Evolutionary conservation across 192 early-diverging fungal genomes (phyloP).

Genomic region (Linnemannia hyalina): DNA sequence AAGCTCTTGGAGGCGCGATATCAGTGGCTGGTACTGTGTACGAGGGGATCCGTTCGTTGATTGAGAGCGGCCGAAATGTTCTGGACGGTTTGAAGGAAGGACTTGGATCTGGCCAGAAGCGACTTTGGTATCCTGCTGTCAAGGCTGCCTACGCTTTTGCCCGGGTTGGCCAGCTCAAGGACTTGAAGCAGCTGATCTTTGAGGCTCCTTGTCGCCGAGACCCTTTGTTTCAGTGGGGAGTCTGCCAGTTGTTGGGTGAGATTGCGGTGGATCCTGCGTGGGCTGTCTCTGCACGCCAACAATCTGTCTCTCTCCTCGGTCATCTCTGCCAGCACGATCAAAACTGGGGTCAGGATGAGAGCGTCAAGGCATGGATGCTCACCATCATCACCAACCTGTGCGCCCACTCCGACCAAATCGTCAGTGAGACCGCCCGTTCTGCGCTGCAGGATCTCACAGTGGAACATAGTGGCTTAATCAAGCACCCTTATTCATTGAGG

Average conservation of each 20-base stretch:
- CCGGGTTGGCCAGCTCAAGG: background rate
- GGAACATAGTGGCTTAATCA: too few relatives aligned
- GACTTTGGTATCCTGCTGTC: conserved; percentile 21
- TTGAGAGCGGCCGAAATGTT: conserved; percentile 2
- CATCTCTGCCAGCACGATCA: too few relatives aligned
- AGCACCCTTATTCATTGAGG: too few relatives aligned
- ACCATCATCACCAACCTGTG: too few relatives aligned
- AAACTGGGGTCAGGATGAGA: too few relatives aligned
- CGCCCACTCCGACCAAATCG: too few relatives aligned
- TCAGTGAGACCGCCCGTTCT: too few relatives aligned
- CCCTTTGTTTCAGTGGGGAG: conserved; percentile 11
- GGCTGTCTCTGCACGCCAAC: too few relatives aligned
- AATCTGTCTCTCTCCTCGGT: too few relatives aligned
- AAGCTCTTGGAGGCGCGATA: background rate
- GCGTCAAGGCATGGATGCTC: too few relatives aligned
- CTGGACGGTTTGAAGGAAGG: conserved; percentile 8
- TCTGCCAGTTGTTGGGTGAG: conserved; percentile 3
- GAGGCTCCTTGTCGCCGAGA: conserved; percentile 13
- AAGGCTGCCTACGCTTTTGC: background rate
- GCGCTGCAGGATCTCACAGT: too few relatives aligned
- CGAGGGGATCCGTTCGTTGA: background rate
- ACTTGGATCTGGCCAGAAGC: background rate
- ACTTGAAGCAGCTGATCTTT: background rate
- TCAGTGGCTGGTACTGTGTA: background rate
- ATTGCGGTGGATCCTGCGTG: background rate